Evolutionary conservation across 2,329 filamentous ascomycete species (phyloP).

Genomic region (Botrytis galanthina): DNA sequence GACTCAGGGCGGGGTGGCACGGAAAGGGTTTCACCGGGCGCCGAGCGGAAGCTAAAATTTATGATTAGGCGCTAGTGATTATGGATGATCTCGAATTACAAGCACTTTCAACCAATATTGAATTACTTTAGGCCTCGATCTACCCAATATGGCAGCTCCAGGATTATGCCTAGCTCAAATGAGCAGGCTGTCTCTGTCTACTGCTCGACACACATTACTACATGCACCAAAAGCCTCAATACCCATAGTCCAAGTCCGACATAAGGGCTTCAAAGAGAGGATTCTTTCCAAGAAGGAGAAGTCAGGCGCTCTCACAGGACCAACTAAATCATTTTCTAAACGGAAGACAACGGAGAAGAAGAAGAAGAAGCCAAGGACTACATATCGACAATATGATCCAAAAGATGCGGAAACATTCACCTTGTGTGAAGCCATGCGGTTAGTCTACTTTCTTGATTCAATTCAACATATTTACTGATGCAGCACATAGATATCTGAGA

Average conservation of each 20-base stretch:
- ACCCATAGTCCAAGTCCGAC: slow-evolving; percentile 27
- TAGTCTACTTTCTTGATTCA: slow-evolving; percentile 36
- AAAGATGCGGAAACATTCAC: slow-evolving; percentile 62
- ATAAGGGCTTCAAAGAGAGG: slow-evolving; percentile 23
- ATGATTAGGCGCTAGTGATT: slow-evolving; percentile 14
- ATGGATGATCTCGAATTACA: slow-evolving; percentile 13
- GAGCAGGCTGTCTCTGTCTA: slow-evolving; percentile 34
- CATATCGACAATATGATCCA: slow-evolving; percentile 40
- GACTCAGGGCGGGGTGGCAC: slow-evolving; percentile 16
- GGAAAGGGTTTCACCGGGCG: slow-evolving; percentile 23
- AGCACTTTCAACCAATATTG: not conserved
- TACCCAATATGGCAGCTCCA: slow-evolving; percentile 34
- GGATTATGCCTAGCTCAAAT: slow-evolving; percentile 38
- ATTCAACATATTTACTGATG: slow-evolving; percentile 17
- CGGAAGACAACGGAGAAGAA: slow-evolving; percentile 38
- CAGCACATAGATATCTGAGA: slow-evolving; percentile 69
- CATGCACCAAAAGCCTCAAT: slow-evolving; percentile 26
- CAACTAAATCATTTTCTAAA: slow-evolving; percentile 34
- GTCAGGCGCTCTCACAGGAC: slow-evolving; percentile 6
- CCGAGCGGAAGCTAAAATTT: slow-evolving; percentile 17
- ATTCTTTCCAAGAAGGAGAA: slow-evolving; percentile 31
- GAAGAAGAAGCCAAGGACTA: slow-evolving; percentile 37
- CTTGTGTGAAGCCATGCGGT: slow-evolving; percentile 92
- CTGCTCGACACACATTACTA: slow-evolving; percentile 23
- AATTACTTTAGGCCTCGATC: slow-evolving; percentile 1